Evolutionary conservation across 306 rosid species (phyloP), one percentile per base, ranked within the genome.

Genomic region (Hippophae gyantsensis): DNA sequence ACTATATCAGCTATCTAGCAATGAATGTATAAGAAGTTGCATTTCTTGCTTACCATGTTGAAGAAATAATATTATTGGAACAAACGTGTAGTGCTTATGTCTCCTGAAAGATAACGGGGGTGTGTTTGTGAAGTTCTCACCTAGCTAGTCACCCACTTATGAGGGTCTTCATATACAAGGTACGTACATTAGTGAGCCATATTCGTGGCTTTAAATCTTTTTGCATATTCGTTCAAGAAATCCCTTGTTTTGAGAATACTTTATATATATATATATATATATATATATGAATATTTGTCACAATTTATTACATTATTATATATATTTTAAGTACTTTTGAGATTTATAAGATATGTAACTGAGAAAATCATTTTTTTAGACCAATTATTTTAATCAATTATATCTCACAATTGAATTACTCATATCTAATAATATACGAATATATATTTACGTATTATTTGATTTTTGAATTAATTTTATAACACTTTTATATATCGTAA

Each of bases 41-140:
- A 14, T 63, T 61, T 56, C 65, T 60, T 86, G 67, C 60, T 74
- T 58, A 75, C 52, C 76, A 73, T 87, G 81, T 82, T 79, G 69
- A 76, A 78, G 65, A 81, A 68, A 74, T 56, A 54, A 60, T 71
- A 69, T 82, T 68, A 69, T 85, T 18, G 23, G 23, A 18, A 73
- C 76, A 90, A 75, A 77, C 73, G 60, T 63, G 25, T 12, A 43
- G 48, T 61, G 47, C 56, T 54, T 32, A 2, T 56, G 73, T 65
- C 62, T 73, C 75, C 54, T 64, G 74, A 71, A 47, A 57, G 43
- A 61, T 57, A 42, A n/a, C 41, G 47, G 76, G 74, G 47, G 78
- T 70, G 94, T 87, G 79, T 69, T 66, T 71, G 6, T 67, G 81
- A 92, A 90, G 87, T 49, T 90, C 77, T 77, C 74, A 92, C 93